Evolutionary conservation across 805 yeast species (phyloP).

Genomic region (Starmerella asiatica): DNA sequence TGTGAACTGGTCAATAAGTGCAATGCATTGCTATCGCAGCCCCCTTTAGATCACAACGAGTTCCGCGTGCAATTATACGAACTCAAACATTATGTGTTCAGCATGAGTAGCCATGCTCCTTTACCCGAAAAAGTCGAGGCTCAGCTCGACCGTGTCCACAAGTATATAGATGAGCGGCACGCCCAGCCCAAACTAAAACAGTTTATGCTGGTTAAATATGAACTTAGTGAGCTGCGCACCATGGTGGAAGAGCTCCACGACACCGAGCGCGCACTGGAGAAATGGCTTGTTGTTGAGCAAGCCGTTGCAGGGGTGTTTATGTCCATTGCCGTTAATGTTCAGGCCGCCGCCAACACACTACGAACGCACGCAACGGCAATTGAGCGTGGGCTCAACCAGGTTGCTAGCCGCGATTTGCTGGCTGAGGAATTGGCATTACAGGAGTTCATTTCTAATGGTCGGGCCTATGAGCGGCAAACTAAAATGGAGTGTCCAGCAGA

Average conservation of each 20-base stretch:
- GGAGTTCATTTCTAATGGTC: conserved; percentile 6
- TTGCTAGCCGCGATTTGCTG: background rate
- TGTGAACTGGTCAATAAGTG: too few relatives aligned
- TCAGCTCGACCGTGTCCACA: background rate
- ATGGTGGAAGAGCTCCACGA: conserved; percentile 2
- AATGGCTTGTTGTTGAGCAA: background rate
- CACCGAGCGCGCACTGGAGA: background rate
- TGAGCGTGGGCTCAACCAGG: too few relatives aligned
- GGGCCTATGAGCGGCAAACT: background rate
- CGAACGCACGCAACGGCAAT: background rate
- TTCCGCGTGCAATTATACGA: background rate
- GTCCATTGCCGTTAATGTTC: conserved; percentile 1
- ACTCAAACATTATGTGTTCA: background rate
- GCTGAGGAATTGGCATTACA: conserved; percentile 8
- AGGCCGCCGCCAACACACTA: background rate
- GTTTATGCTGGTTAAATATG: background rate
- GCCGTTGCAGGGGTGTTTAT: conserved; percentile 4
- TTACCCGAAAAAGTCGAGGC: background rate
- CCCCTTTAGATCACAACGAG: background rate
- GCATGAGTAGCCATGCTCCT: background rate
- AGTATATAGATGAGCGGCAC: background rate
- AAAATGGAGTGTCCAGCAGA: too few relatives aligned
- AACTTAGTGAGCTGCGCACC: background rate
- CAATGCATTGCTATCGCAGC: background rate
- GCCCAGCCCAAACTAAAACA: background rate